phyloP scores from a whole-genome alignment of 176 grass and related monocot species.

The Aegilops speltoides region DNA sequence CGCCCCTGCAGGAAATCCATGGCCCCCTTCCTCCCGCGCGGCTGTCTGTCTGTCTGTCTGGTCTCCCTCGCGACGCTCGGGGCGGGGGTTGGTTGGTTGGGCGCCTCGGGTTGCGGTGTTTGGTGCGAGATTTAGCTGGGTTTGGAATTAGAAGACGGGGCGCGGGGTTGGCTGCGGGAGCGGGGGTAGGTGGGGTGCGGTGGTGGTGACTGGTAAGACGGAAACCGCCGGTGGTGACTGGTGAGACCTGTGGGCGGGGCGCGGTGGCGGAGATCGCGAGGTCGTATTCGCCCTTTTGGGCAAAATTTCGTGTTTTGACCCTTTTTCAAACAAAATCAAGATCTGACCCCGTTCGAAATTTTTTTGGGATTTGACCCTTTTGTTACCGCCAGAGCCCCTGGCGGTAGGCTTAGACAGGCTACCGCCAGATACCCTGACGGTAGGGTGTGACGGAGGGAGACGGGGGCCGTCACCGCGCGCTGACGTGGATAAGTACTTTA shows the following conservation, averaged over 20 bases:
- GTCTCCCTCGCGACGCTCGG: not conserved
- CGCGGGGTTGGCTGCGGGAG: not conserved
- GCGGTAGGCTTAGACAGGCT: too few relatives aligned
- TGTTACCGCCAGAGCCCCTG: too few relatives aligned
- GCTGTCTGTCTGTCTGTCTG: not conserved
- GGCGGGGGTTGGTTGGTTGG: not conserved
- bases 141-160: not conserved
- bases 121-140: slow-evolving; percentile 21
- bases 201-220: not conserved
- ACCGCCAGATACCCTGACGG: too few relatives aligned
- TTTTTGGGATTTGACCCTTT: too few relatives aligned
- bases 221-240: not conserved
- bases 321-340: too few relatives aligned
- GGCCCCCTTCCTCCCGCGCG: not conserved
- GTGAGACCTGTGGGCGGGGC: not conserved
- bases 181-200: slow-evolving; percentile 22
- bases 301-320: too few relatives aligned
- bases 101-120: not conserved
- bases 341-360: too few relatives aligned
- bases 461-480: too few relatives aligned
- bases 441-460: too few relatives aligned
- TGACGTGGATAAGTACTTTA: too few relatives aligned
- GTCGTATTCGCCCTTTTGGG: not conserved
- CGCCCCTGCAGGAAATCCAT: slow-evolving; percentile 58
- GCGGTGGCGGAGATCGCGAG: slow-evolving; percentile 31